Percentiles rank a stretch among this genome's conserved stretches.
phyloP scores from a whole-genome alignment of 1,284 basidiomycete genomes.

The Termitomyces sp. region DNA sequence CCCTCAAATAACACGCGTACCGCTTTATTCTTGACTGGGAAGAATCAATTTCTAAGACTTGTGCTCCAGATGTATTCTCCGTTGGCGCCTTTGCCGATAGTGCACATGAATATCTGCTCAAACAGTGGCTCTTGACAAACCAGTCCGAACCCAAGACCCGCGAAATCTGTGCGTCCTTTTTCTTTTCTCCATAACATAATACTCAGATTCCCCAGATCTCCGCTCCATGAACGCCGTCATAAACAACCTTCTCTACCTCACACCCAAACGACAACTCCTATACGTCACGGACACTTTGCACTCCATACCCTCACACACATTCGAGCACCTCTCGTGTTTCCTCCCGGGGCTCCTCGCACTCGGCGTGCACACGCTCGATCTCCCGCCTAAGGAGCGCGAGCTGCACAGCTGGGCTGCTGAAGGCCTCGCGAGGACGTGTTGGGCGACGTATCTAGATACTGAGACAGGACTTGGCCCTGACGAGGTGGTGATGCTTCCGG shows the following conservation, averaged over 20 bases:
- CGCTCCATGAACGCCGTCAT: constrained; percentile 56
- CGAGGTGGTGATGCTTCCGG: constrained; percentile 43
- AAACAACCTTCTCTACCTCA: constrained; percentile 60
- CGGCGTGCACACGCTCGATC: constrained; percentile 52
- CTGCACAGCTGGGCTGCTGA: constrained; percentile 61
- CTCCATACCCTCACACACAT: constrained; percentile 40
- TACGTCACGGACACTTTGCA: constrained; percentile 59
- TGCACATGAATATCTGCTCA: constrained; percentile 71
- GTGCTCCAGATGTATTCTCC: constrained; percentile 42
- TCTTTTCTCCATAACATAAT: neutral
- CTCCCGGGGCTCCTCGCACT: constrained; percentile 68
- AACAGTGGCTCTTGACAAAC: constrained; percentile 62
- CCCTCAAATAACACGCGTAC: constrained; percentile 31
- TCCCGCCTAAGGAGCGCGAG: constrained; percentile 29
- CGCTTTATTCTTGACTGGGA: neutral
- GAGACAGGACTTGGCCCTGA: constrained; percentile 61
- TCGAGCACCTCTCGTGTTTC: constrained; percentile 76
- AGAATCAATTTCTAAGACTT: neutral
- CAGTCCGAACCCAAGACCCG: constrained; percentile 43
- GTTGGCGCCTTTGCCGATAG: constrained; percentile 67
- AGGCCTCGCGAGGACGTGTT: constrained; percentile 66
- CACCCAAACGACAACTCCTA: constrained; percentile 57
- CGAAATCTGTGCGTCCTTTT: constrained; percentile 39
- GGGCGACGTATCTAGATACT: constrained; percentile 59
- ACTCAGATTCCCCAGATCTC: constrained; percentile 41